Evolutionary conservation across 2,329 filamentous ascomycete genomes (phyloP), one percentile per base, ranked within the genome.

Genomic region (Claviceps spartinae): DNA sequence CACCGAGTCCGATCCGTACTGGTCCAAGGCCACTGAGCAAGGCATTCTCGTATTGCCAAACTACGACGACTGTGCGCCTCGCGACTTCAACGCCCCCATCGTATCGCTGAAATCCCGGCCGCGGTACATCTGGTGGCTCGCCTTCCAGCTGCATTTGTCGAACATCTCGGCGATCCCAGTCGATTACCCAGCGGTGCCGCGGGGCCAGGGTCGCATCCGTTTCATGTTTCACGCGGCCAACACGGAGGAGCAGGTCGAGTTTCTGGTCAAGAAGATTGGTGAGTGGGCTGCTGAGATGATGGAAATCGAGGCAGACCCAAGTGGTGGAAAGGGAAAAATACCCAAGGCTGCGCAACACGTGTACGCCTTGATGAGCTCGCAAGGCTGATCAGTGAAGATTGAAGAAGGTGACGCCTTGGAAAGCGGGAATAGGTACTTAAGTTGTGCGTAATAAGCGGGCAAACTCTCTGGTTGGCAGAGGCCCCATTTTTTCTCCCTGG

Each of bases 191-290:
- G 65, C 64, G 2, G 71, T 74, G 2, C 67, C 69, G 0, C 56
- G 59, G 40, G 70, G 70, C 0, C 59, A 64, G 18, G 62, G 62
- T 45, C 60, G 71, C 8, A 56, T 74, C 1, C 60, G 69, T 30
- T 52, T 73, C 1, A 64, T 67, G 20, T 54, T 74, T 24, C 69
- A 74, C 55, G 69, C 68, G 2, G 60, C 59, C 4, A 72, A 72
- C 48, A 71, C 67, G 2, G 54, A 60, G 20, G 60, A 56, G 1
- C 58, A 74, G 40, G 58, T 71, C 2, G 52, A 62, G 4, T 49
- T 2, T 2, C 22, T 56, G n/a, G 50, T 47, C 2, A 43, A 18
- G 22, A 20, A 50, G 4, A 49, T 57, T 1, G 54, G 48, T 18
- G 40, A 48, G 2, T 59, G 51, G 50, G 54, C 49, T 3, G 5